Evolutionary conservation across 208 protist species (phyloP), one percentile per base, ranked within the genome.

Genomic region (Borovskyia barvae): DNA sequence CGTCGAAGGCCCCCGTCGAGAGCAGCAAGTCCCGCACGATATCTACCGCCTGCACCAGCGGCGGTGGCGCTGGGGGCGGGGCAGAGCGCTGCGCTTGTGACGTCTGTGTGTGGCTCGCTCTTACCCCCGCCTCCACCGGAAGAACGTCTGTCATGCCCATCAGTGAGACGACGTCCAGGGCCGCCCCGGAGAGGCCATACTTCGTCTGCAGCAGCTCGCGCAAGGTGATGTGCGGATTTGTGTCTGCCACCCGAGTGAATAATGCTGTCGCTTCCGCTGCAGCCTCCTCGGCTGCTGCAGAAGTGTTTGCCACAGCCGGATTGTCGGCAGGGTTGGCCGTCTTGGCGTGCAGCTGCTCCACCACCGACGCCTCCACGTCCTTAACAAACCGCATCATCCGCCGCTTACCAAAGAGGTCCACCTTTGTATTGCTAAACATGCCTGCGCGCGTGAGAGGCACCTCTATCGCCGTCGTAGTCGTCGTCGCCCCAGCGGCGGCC

Each of bases 331-430:
- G 57, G 51, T 72, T 75, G 5, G 77, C 77, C 1, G 56, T 72
- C 35, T 69, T 77, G 20, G 88, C 85, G 66, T 95, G 88, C n/a
- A 85, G 59, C 33, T 80, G 66, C 74, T 95, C 88, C 24, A 72
- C 88, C 15, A 95, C 52, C 19, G 59, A 62, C 0, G 83, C 72
- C 56, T 88, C 82, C 8, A 91, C 67, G 54, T 84, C 84, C 62
- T 92, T 92, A 25, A 97, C 75, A 49, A 98, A 95, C 40, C 88
- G 80, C 83, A 97, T 96, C 28, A 98, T 52, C 8, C 90, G 81
- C 6, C 90, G 83, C 83, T 97, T 98, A 51, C 97, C 90, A 15
- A 93, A 52, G n/a, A 90, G 70, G 9, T 42, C 45, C 14, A 98
- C 26, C 8, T 72, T 17, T 12, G 43, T 61, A 37, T 43, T 84